These are phyloP conservation scores for Kwoniella sp. DNA, from an alignment of 768 basidiomycete genomes.

Conservation along the genomic window DNA sequence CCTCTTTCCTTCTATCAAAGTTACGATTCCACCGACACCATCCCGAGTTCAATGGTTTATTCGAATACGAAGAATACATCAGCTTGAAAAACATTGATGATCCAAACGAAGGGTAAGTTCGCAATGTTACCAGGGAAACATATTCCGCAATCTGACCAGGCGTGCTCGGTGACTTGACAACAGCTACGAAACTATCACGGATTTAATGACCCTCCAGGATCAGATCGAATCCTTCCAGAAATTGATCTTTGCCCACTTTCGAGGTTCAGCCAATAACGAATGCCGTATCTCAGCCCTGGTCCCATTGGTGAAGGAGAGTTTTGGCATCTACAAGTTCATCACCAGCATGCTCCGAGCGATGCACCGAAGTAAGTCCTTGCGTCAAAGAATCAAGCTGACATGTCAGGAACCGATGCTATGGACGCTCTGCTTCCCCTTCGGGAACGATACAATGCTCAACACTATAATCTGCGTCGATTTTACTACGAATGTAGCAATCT, in stretches of 20 bases:
- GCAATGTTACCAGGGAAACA: no score
- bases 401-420: conserved; percentile 77
- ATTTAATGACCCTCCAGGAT: conserved; percentile 96
- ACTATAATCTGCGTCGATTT: conserved; percentile 90
- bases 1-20: conserved; percentile 92
- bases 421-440: conserved; percentile 88
- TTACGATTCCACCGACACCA: conserved; percentile 92
- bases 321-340: conserved; percentile 98
- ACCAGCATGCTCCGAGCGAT: conserved; percentile 98
- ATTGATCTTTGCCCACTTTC: conserved; percentile 93
- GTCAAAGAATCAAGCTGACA: conserved; percentile 1
- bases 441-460: conserved; percentile 84
- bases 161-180: conserved; percentile 13
- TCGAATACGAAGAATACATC: conserved; percentile 98
- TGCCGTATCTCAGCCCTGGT: conserved; percentile 95
- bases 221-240: conserved; percentile 99
- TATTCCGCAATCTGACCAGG: no score
- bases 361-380: conserved; percentile 72
- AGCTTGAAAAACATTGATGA: conserved; percentile 96
- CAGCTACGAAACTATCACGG: conserved; percentile 96
- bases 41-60: conserved; percentile 96
- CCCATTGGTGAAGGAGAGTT: conserved; percentile 96
- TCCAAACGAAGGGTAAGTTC: conserved; percentile 92
- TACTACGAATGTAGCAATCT: conserved; percentile 99
- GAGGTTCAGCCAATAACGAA: conserved; percentile 88